Evolutionary conservation across 2,329 filamentous ascomycete genomes (phyloP).

Genomic region (Pseudonectria foliicola): DNA sequence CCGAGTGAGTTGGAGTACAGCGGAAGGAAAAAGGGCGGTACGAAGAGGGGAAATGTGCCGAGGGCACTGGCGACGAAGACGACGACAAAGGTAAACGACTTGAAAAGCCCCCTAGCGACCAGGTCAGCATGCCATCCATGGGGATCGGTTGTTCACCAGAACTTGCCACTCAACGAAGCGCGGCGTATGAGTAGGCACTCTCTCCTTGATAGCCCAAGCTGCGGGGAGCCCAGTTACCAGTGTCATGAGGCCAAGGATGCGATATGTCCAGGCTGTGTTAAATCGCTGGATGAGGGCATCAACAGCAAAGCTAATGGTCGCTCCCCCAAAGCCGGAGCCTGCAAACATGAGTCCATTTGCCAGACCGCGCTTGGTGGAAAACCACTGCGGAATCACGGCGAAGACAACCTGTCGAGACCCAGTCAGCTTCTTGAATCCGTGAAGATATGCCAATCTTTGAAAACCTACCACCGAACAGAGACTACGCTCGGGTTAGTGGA

Average conservation of each 20-base stretch:
- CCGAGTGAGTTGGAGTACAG: conserved; percentile 49
- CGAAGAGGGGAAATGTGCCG: conserved; percentile 53
- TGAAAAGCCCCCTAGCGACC: conserved; percentile 40
- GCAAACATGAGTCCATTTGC: conserved; percentile 49
- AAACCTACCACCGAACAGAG: conserved; percentile 32
- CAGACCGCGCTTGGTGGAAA: conserved; percentile 43
- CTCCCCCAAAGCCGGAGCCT: conserved; percentile 49
- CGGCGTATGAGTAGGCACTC: conserved; percentile 29
- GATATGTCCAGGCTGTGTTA: conserved; percentile 45
- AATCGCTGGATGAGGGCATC: conserved; percentile 39
- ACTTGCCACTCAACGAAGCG: conserved; percentile 41
- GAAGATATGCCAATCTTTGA: no score
- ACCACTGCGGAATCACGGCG: conserved; percentile 46
- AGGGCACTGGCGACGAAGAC: conserved; percentile 49
- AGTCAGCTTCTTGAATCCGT: no score
- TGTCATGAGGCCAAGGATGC: conserved; percentile 44
- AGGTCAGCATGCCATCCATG: conserved; percentile 2
- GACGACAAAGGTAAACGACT: conserved; percentile 41
- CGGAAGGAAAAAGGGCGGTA: conserved; percentile 55
- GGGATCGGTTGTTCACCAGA: no score
- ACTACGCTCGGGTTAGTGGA: conserved; percentile 12
- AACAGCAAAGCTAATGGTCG: conserved; percentile 42
- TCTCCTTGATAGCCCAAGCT: conserved; percentile 45
- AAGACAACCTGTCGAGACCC: conserved; percentile 36
- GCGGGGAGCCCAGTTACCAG: conserved; percentile 48